Evolutionary conservation across 148 eudicot genomes (phyloP), one percentile per base, ranked within the genome.

Genomic region (Camellia japonica): DNA sequence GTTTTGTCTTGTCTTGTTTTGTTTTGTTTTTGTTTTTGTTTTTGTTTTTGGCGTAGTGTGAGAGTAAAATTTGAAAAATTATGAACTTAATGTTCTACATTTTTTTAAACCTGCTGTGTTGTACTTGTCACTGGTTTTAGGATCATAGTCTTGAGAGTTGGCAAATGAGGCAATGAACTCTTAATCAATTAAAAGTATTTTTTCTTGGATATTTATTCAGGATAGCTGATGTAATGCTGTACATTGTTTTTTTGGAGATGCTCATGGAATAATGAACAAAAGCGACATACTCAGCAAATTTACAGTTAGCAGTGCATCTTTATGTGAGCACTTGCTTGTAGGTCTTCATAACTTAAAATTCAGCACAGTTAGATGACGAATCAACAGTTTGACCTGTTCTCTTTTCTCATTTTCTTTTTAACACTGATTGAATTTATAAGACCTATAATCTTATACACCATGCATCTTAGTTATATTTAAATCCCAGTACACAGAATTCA

Each of bases 81-180:
- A 30, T 20, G 19, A 8, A 6, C 19, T 19, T n/a, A 13, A 30
- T 30, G 38, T 30, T 30, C 38, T 30, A 30, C 38, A 30, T 30
- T 30, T 30, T 30, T 30, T 30, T 30, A 30, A 30, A 30, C 38
- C 38, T 30, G 38, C 38, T 30, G 38, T 30, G 38, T 30, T 30
- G 38, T 30, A 30, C 38, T 30, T 1, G 38, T 30, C 38, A 30
- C 38, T 12, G 74, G 5, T 71, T 49, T 10, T 30, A 30, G 59
- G 41, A 69, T 71, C 58, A 49, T 71, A n/a, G 74, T 71, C 74
- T 8, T 51, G 58, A 71, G n/a, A 51, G 43, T 54, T 11, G 73
- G 73, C 73, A 70, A 6, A 18, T 46, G 3, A 70, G 12, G 10
- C 73, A 70, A 4, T 70, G 55, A 47, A 47, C 73, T 70, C 73